Evolutionary conservation across 1,284 basidiomycete genomes (phyloP).

Genomic region (Ganoderma lingzhi): DNA sequence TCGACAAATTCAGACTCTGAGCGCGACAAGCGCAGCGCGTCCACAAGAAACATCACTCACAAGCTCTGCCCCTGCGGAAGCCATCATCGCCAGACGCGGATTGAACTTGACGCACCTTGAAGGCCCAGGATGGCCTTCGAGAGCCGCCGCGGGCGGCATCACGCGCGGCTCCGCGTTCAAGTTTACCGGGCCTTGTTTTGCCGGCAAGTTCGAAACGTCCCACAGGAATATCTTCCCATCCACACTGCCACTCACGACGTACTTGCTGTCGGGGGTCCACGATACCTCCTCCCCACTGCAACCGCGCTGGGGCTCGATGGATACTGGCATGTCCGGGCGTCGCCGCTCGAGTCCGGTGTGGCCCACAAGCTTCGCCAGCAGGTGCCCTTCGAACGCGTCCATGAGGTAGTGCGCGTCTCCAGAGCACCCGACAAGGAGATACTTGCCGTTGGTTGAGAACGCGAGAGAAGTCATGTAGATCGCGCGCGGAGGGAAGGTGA

Average conservation of each 20-base stretch:
- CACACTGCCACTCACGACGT: conserved; percentile 82
- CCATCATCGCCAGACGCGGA: conserved; percentile 89
- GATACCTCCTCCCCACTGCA: conserved; percentile 90
- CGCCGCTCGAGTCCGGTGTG: conserved; percentile 82
- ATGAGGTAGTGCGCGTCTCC: conserved; percentile 93
- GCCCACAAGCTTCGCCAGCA: conserved; percentile 87
- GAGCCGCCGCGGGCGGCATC: conserved; percentile 61
- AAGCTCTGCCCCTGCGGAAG: conserved; percentile 84
- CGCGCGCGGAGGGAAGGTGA: conserved; percentile 85
- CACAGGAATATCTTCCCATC: conserved; percentile 85
- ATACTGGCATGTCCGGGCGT: conserved; percentile 57
- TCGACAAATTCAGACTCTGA: neutral
- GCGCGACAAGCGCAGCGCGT: neutral
- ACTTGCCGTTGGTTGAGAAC: conserved; percentile 92
- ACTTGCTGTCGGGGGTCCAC: conserved; percentile 94
- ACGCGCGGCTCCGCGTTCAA: conserved; percentile 57
- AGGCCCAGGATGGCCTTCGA: conserved; percentile 85
- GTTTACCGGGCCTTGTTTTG: conserved; percentile 59
- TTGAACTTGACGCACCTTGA: conserved; percentile 89
- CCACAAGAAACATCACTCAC: conserved; percentile 55
- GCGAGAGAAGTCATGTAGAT: conserved; percentile 92
- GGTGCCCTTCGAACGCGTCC: conserved; percentile 86
- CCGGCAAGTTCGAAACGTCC: conserved; percentile 74
- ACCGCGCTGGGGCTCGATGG: conserved; percentile 77
- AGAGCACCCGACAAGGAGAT: conserved; percentile 92